phyloP scores from a whole-genome alignment of 108 stramenopile genomes.

The Mayamaea pseudoterrestris region DNA sequence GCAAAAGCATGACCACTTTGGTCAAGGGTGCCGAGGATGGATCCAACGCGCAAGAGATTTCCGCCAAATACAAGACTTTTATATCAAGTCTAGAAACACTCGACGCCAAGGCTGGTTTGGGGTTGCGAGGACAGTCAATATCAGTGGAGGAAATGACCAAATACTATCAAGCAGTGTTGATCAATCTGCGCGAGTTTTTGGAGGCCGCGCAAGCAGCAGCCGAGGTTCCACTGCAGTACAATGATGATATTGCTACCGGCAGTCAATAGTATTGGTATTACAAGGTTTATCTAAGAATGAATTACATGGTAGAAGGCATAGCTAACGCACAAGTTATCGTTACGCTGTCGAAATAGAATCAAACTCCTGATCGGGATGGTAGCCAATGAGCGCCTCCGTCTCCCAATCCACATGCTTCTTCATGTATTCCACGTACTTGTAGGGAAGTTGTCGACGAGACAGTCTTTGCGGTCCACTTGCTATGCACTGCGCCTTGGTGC shows the following conservation, averaged over 20 bases:
- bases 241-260: too few relatives aligned
- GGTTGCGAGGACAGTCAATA: conserved; percentile 18
- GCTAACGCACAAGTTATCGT: too few relatives aligned
- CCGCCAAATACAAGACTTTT: conserved; percentile 23
- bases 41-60: conserved; percentile 24
- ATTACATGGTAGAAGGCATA: too few relatives aligned
- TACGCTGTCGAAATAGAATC: too few relatives aligned
- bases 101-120: conserved; percentile 30
- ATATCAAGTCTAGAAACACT: conserved; percentile 30
- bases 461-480: not conserved
- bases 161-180: too few relatives aligned
- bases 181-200: too few relatives aligned
- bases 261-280: too few relatives aligned
- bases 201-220: too few relatives aligned
- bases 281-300: too few relatives aligned
- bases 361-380: too few relatives aligned
- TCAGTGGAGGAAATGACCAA: too few relatives aligned
- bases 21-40: conserved; percentile 47
- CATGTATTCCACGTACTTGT: conserved; percentile 49
- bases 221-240: too few relatives aligned
- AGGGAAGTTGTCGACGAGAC: not conserved
- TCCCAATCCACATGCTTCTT: conserved; percentile 68
- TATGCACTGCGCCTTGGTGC: conserved; percentile 42
- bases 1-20: conserved; percentile 28
- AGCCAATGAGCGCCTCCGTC: conserved; percentile 69